Conservation (phyloP, 345 rosid genomes). For the Syzygium aromaticum region DNA sequence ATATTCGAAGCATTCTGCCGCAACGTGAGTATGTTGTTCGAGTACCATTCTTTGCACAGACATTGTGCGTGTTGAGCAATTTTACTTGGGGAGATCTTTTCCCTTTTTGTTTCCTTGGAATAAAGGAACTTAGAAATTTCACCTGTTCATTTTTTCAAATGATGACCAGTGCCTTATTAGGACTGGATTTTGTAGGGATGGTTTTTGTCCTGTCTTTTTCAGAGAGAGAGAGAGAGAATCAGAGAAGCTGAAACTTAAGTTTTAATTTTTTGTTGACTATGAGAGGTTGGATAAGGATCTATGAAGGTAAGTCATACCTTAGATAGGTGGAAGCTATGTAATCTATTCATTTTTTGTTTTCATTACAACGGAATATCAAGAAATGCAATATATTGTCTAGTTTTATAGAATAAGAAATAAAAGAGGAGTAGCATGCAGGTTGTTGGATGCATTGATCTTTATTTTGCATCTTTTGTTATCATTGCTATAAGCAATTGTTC, state of each 20-base stretch:
- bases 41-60: conserved; percentile 47
- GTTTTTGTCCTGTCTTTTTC: neutral
- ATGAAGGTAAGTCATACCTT: neutral
- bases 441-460: neutral
- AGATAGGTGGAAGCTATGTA: neutral
- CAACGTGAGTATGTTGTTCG: conserved; percentile 32
- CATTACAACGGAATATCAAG: neutral
- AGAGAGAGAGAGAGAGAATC: neutral
- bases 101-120: conserved; percentile 2
- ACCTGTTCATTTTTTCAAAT: neutral
- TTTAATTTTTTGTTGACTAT: neutral
- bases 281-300: neutral
- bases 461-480: neutral
- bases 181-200: conserved; percentile 4
- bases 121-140: conserved; percentile 3
- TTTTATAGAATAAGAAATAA: neutral
- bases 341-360: neutral
- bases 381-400: neutral
- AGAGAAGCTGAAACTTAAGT: neutral
- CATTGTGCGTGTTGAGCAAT: conserved; percentile 38
- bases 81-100: conserved; percentile 26
- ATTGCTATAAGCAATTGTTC: neutral
- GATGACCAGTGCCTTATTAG: neutral
- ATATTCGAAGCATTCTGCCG: conserved; percentile 41
- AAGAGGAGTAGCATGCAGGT: neutral